Conservation (phyloP, 495 filamentous ascomycete species). For the Parathielavia hyrcaniae region DNA sequence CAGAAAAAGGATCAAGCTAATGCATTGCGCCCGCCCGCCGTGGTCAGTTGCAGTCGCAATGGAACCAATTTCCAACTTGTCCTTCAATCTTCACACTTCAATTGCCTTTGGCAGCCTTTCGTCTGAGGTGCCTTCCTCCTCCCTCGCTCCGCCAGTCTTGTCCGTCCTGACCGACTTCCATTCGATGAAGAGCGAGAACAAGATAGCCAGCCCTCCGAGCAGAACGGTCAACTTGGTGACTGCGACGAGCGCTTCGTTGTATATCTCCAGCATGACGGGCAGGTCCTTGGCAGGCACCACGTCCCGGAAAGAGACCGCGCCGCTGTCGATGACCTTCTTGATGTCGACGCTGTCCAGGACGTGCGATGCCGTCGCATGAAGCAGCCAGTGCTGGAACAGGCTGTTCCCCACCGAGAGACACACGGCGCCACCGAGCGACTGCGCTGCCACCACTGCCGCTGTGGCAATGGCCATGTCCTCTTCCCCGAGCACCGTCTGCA, state of each 20-base stretch:
- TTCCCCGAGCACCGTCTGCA: slow-evolving; percentile 45
- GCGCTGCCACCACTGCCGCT: slow-evolving; percentile 55
- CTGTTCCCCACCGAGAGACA: slow-evolving; percentile 58
- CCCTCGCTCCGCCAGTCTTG: not conserved
- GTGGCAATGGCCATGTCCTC: slow-evolving; percentile 56
- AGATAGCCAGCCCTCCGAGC: slow-evolving; percentile 33
- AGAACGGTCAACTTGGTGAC: slow-evolving; percentile 33
- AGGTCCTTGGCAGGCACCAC: slow-evolving; percentile 30
- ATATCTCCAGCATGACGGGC: slow-evolving; percentile 27
- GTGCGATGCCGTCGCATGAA: slow-evolving; percentile 28
- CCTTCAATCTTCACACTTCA: too few species aligned
- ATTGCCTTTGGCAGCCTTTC: too few species aligned
- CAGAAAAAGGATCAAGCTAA: too few species aligned
- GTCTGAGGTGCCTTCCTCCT: not conserved
- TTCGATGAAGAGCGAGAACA: slow-evolving; percentile 41
- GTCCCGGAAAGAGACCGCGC: slow-evolving; percentile 46
- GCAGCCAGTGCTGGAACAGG: slow-evolving; percentile 51
- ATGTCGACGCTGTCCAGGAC: slow-evolving; percentile 29
- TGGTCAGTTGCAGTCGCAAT: too few species aligned
- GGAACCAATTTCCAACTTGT: too few species aligned
- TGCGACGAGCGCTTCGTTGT: slow-evolving; percentile 30
- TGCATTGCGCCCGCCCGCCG: too few species aligned
- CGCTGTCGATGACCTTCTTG: slow-evolving; percentile 31
- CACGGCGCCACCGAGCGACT: slow-evolving; percentile 56
- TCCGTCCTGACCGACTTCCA: slow-evolving; percentile 45